Conservation (phyloP, 352 stramenopile genomes). For the Elongisporangium prolatum region DNA sequence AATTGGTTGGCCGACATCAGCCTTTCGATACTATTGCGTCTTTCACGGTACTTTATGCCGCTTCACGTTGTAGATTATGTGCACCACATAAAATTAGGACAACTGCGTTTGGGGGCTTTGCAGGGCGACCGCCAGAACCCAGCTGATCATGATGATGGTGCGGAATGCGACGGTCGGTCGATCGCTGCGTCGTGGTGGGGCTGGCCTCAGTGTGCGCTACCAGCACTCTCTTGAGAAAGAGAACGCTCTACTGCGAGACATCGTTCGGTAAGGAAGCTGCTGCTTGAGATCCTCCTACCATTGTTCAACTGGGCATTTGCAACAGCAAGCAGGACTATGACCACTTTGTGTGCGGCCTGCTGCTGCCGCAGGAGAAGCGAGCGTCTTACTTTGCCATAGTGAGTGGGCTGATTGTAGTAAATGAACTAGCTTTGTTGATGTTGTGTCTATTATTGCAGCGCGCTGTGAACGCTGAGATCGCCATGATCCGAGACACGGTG, state of each 20-base stretch:
- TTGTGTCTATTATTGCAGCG: slow-evolving; percentile 29
- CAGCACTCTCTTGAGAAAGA: neutral
- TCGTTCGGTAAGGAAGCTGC: slow-evolving; percentile 26
- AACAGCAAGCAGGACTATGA: slow-evolving; percentile 81
- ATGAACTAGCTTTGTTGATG: neutral
- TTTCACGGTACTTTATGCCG: neutral
- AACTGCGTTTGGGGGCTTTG: neutral
- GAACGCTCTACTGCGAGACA: slow-evolving; percentile 26
- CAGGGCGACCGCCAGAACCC: neutral
- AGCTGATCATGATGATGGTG: neutral
- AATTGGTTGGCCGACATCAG: slow-evolving; percentile 15
- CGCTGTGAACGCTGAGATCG: slow-evolving; percentile 88
- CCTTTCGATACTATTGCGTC: slow-evolving; percentile 3
- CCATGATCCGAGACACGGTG: slow-evolving; percentile 85
- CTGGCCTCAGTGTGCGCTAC: neutral
- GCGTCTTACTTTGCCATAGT: slow-evolving; percentile 81
- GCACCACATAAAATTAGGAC: slow-evolving; percentile 9
- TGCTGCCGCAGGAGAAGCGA: slow-evolving; percentile 61
- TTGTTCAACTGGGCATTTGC: neutral
- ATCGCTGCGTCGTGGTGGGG: neutral
- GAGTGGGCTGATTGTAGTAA: slow-evolving; percentile 6
- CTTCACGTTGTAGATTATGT: slow-evolving; percentile 5
- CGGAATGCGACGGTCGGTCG: neutral
- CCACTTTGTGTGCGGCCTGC: slow-evolving; percentile 70
- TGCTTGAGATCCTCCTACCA: neutral